A percentile compares a stretch with the other conserved stretches of the same genome.
Conservation (phyloP, 805 yeast species). For the Ogataea kodamae region DNA sequence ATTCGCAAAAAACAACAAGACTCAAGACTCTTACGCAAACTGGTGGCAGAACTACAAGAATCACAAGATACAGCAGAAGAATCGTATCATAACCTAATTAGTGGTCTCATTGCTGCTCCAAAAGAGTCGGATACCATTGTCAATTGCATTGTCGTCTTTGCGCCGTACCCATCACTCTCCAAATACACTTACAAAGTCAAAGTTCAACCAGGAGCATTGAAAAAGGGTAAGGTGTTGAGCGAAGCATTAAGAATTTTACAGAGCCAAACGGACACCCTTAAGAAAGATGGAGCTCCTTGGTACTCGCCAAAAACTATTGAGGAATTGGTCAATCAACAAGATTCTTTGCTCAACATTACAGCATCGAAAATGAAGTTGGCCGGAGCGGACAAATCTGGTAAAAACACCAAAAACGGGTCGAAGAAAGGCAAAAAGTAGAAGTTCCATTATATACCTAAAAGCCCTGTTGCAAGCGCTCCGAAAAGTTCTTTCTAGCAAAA, state of each 20-base stretch:
- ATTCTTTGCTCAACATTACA: constrained; percentile 62
- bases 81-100: constrained; percentile 26
- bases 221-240: constrained; percentile 81
- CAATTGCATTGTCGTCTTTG: constrained; percentile 81
- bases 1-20: constrained; percentile 30
- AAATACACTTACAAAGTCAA: constrained; percentile 80
- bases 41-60: constrained; percentile 29
- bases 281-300: constrained; percentile 55
- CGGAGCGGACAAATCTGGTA: constrained; percentile 42
- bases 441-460: constrained; percentile 21
- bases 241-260: constrained; percentile 63
- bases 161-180: constrained; percentile 82
- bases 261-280: constrained; percentile 28
- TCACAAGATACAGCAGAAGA: constrained; percentile 15
- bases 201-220: constrained; percentile 71
- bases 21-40: constrained; percentile 29
- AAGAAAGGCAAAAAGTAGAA: constrained; percentile 25
- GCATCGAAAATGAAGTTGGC: constrained; percentile 68
- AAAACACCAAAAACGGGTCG: constrained; percentile 10
- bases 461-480: constrained; percentile 41
- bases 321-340: constrained; percentile 56
- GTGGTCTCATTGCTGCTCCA: constrained; percentile 41
- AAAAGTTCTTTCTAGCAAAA: constrained; percentile 71
- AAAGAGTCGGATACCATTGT: constrained; percentile 47
- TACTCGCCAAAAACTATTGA: constrained; percentile 58